A percentile compares a stretch with the other conserved stretches of the same genome.
phyloP scores from a whole-genome alignment of 768 basidiomycete genomes.

The Lactifluus volemus region DNA sequence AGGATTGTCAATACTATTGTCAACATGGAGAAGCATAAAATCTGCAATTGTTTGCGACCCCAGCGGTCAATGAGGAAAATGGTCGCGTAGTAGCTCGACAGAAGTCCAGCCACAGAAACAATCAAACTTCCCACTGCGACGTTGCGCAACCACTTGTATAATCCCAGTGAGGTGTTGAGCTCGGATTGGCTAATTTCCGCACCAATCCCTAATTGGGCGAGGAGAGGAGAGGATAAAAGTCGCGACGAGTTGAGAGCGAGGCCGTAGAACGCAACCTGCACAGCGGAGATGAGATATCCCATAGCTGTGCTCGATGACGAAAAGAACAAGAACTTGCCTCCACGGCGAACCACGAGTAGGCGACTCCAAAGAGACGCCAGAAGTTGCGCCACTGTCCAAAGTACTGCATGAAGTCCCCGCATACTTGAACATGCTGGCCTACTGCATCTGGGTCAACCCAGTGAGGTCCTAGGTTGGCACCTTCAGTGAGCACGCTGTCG shows the following conservation, averaged over 20 bases:
- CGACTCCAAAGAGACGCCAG: conserved; percentile 67
- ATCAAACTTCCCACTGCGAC: conserved; percentile 67
- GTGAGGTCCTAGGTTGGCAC: conserved; percentile 27
- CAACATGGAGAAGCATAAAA: conserved; percentile 64
- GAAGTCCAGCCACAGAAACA: conserved; percentile 65
- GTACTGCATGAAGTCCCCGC: conserved; percentile 56
- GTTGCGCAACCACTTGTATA: conserved; percentile 51
- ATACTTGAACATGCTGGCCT: conserved; percentile 51
- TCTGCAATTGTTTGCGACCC: conserved; percentile 77
- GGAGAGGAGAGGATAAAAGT: conserved; percentile 49
- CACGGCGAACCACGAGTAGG: conserved; percentile 86
- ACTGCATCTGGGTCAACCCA: conserved; percentile 46
- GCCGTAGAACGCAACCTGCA: conserved; percentile 79
- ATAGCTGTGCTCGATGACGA: neutral
- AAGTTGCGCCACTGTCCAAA: conserved; percentile 68
- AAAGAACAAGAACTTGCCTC: conserved; percentile 41
- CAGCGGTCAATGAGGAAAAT: conserved; percentile 62
- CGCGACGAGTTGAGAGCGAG: conserved; percentile 75
- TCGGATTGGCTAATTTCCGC: conserved; percentile 27
- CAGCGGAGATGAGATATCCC: neutral
- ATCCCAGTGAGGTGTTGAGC: conserved; percentile 24
- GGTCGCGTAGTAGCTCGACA: conserved; percentile 68
- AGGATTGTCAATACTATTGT: conserved; percentile 55
- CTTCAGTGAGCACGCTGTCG: conserved; percentile 44
- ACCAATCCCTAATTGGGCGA: conserved; percentile 49